Evolutionary conservation across 129 eudicot genomes (phyloP), one percentile per base, ranked within the genome.

Genomic region (Helianthus annuus): DNA sequence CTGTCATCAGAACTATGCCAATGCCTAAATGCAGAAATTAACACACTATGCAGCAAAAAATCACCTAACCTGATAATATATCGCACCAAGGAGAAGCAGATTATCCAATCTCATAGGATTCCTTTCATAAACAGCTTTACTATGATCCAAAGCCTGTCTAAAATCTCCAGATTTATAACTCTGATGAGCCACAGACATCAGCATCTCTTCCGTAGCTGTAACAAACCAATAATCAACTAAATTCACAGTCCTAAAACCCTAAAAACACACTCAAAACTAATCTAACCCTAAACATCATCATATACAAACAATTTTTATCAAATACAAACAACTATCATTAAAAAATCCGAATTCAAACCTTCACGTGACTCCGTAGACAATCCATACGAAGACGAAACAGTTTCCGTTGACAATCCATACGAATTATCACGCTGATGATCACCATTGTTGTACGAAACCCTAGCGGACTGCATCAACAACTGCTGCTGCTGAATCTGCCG

Each of bases 31-130:
- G 34, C 60, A 56, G 19, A 61, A 62, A 48, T 16, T n/a, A 56
- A 15, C 7, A 12, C 44, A 40, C 59, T 29, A 19, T 5, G 1
- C 74, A 34, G 36, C 63, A 69, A 51, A 42, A 36, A 46, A 42
- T 52, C 6, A n/a, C 73, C 66, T n/a, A 63, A 95, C 99, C 97
- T 95, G 99, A 86, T 95, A 95, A 79, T 91, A 82, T 52, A 88
- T 73, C 10, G 99, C 99, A 39, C 99, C 99, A 72, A 91, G 36
- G 53, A 95, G 87, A 44, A 95, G 91, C 71, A 95, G 96, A 78
- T 95, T 95, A 71, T 95, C 99, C 40, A 89, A 84, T 53, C 97
- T 91, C 46, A 74, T 68, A 4, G 96, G 91, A 71, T 91, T 95
- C 75, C 89, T 85, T 34, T 91, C 97, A 74, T 88, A 95, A 48